Base-by-base conservation (phyloP, 805 yeast genomes). In the Debaryomyces prosopidis region DNA sequence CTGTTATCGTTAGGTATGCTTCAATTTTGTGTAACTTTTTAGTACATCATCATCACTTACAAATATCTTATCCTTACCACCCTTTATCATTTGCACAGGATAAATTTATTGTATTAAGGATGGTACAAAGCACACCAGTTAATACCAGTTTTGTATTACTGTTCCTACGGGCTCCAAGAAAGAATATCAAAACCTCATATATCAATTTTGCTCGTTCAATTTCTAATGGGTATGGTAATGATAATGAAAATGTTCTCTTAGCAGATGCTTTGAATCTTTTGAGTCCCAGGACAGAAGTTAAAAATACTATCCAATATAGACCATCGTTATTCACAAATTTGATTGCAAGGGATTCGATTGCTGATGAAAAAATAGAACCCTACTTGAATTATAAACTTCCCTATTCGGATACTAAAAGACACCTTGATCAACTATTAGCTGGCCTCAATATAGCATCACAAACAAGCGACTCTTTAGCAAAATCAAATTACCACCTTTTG, bases 251-350 rank as follows among this genome's bases (percentile, higher is more conserved):
- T 39, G 52, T 57, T 10, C 43, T 55, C 12, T 51, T 69, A 33
- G 74, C 73, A 2, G 68, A 66, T 44, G 75, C 75, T 3, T 47
- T 69, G 33, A 69, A 68, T 45, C 60, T 69, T 17, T 54, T 69
- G 15, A 58, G 66, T 5, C 71, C 66, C 27, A 19, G 46, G 18
- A 23, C 43, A 3, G 45, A 39, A 32, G 33, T 40, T 3, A 44
- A 44, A 35, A 44, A 48, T 14, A 39, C 41, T 3, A 32, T 46
- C 18, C 35, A 44, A 12, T 68, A 53, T 51, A 66, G 61, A 36
- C 76, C 76, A 15, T 66, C 72, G 14, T 50, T 71, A 15, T 50
- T 68, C 15, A 45, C 54, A 34, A 64, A 59, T 31, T 54, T 69
- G 30, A 65, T 68, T 17, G 66, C 60, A 10, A 41, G 43, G 4